Percentiles rank a stretch among this genome's conserved stretches.
phyloP scores from a whole-genome alignment of 176 grass and related monocot genomes.

The Avena eriantha region DNA sequence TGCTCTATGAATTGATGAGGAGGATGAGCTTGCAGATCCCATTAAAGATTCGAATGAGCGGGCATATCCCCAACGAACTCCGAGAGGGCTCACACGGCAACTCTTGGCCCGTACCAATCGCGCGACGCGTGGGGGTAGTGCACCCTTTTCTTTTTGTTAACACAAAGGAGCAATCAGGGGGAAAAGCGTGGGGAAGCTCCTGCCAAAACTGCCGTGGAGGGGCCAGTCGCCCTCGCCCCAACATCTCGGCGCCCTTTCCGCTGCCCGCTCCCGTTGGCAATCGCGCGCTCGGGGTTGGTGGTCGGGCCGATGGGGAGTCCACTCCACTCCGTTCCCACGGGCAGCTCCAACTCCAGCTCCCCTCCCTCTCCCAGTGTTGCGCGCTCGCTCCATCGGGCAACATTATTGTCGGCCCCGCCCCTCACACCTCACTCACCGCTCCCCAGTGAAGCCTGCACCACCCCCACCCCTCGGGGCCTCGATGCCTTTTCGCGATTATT shows the following conservation, averaged over 20 bases:
- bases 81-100: not conserved
- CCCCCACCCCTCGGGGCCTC: not conserved
- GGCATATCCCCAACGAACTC: not conserved
- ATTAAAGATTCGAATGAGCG: not conserved
- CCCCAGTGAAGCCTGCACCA: not conserved
- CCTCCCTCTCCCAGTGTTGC: not conserved
- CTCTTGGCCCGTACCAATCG: not conserved
- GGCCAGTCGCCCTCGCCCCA: not conserved
- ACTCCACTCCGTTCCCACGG: not conserved
- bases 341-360: not conserved
- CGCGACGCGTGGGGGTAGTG: not conserved
- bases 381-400: not conserved
- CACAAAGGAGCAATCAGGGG: not conserved
- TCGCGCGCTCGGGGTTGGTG: conserved; percentile 24
- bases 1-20: not conserved
- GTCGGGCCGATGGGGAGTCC: conserved; percentile 17
- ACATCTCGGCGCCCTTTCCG: not conserved
- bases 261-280: conserved; percentile 13
- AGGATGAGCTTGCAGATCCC: not conserved
- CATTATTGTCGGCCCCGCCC: conserved; percentile 24
- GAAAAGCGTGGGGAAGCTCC: conserved; percentile 22
- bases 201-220: not conserved
- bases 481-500: not conserved
- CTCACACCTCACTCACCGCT: not conserved
- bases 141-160: not conserved